Evolutionary conservation across 202 grass and related monocot species (phyloP).

Genomic region (Brachypodium distachyon): DNA sequence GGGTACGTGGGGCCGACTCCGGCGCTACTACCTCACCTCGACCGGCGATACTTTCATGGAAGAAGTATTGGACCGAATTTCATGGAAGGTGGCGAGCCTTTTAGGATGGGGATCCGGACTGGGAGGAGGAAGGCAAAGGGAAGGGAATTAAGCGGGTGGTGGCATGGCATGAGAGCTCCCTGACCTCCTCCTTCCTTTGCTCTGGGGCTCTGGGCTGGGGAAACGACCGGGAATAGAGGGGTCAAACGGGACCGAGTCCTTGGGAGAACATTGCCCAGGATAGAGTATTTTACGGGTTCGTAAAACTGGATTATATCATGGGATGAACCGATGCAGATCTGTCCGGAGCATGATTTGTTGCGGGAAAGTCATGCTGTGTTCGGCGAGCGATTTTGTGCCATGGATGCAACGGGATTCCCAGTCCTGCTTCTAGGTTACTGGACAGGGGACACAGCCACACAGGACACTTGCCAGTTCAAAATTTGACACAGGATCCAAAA

Average conservation of each 20-base stretch:
- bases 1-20: conserved; percentile 16
- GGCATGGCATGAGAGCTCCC: neutral
- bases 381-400: neutral
- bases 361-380: neutral
- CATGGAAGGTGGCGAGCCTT: conserved; percentile 17
- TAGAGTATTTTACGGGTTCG: neutral
- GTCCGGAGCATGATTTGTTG: neutral
- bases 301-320: neutral
- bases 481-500: no score
- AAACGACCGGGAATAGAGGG: neutral
- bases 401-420: no score
- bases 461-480: no score
- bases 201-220: neutral
- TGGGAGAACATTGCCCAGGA: neutral
- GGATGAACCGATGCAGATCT: no score
- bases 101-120: neutral
- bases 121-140: neutral
- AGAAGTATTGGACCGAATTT: neutral
- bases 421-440: no score
- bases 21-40: neutral
- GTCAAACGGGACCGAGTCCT: conserved; percentile 13
- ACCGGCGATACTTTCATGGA: conserved; percentile 13
- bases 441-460: no score
- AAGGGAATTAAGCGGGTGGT: neutral
- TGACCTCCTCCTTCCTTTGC: neutral